Percentiles rank a stretch among this genome's conserved stretches.
phyloP scores from a whole-genome alignment of 2,329 filamentous ascomycete genomes.

The Pseudocercospora eumusae region DNA sequence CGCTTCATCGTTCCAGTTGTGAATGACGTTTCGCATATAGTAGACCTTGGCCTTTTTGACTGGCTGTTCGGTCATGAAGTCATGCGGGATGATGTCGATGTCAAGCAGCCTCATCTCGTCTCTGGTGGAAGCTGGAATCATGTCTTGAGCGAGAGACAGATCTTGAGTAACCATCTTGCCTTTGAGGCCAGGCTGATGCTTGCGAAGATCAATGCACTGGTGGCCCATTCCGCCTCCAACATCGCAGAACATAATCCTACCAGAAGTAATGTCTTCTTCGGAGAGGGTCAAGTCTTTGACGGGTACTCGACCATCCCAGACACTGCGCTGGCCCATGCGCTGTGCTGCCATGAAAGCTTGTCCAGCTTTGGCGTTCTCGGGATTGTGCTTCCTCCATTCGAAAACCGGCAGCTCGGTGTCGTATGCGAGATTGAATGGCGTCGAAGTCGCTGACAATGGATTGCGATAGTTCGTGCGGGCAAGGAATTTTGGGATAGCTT shows the following conservation, averaged over 20 bases:
- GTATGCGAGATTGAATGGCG: no score
- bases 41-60: slow-evolving; percentile 14
- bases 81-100: slow-evolving; percentile 17
- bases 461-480: no score
- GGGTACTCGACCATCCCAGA: slow-evolving; percentile 15
- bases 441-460: no score
- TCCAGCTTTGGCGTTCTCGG: slow-evolving; percentile 22
- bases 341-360: slow-evolving; percentile 25
- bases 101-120: slow-evolving; percentile 14
- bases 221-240: slow-evolving; percentile 4
- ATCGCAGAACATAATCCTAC: background rate
- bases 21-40: slow-evolving; percentile 11
- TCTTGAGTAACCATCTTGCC: background rate
- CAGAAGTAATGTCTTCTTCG: slow-evolving; percentile 8
- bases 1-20: slow-evolving; percentile 18
- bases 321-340: slow-evolving; percentile 20
- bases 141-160: slow-evolving; percentile 6
- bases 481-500: no score
- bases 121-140: slow-evolving; percentile 1
- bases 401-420: no score
- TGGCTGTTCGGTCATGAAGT: slow-evolving; percentile 20
- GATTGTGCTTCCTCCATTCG: slow-evolving; percentile 19
- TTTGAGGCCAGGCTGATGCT: background rate
- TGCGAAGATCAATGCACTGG: background rate
- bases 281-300: slow-evolving; percentile 12